phyloP scores from a whole-genome alignment of 306 rosid genomes.

The Fragaria ananassa region DNA sequence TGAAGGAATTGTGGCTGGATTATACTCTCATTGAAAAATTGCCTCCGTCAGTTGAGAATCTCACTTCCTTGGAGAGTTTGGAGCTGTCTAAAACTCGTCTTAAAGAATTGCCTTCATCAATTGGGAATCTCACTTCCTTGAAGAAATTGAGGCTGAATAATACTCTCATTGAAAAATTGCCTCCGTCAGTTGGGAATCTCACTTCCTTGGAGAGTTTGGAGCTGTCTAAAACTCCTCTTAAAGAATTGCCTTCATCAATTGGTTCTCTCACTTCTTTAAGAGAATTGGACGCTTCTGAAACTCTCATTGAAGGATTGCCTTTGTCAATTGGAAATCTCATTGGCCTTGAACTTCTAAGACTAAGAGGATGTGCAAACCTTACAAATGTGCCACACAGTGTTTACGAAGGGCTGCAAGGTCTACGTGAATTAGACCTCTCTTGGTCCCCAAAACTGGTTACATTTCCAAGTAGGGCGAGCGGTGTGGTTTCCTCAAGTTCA shows the following conservation, averaged over 20 bases:
- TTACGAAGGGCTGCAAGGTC: neutral
- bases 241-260: neutral
- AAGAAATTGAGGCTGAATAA: no score
- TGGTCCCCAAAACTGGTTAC: neutral
- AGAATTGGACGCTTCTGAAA: neutral
- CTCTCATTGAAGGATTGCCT: neutral
- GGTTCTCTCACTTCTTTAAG: neutral
- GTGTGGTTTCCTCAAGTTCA: neutral
- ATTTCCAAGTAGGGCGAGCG: neutral
- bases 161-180: no score
- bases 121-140: no score
- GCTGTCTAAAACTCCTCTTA: neutral
- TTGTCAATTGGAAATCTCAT: neutral
- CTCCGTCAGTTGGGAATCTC: no score
- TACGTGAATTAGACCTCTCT: neutral
- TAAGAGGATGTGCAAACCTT: no score
- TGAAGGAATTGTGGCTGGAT: no score
- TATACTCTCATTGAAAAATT: no score
- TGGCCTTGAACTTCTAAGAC: accelerated
- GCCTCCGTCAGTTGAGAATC: no score
- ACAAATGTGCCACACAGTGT: neutral
- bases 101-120: neutral
- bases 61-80: no score
- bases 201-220: no score
- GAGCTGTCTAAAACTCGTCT: no score